These are phyloP conservation scores for Magnaporthiopsis incrustans DNA, from an alignment of 2,329 filamentous ascomycete genomes.

Conservation along the genomic window DNA sequence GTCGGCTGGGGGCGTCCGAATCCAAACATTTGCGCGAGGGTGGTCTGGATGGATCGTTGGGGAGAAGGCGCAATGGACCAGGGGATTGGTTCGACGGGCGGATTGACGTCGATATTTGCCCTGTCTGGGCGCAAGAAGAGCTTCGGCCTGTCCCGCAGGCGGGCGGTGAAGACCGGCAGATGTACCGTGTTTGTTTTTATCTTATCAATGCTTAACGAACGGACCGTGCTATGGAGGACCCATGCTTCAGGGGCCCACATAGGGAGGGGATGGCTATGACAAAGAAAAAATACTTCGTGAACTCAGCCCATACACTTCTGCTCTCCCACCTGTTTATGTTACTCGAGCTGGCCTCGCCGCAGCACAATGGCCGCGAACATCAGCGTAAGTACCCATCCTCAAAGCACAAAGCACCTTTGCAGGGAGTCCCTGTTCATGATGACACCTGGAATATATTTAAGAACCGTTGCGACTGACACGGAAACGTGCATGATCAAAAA, in stretches of 20 bases:
- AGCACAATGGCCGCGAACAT: background rate
- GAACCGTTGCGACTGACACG: slow-evolving; percentile 54
- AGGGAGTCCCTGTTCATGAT: slow-evolving; percentile 29
- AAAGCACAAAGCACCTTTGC: background rate
- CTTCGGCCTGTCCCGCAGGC: background rate
- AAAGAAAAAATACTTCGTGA: background rate
- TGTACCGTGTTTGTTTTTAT: background rate
- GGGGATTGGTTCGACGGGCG: background rate
- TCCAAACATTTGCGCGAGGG: slow-evolving; percentile 23
- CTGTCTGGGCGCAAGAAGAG: background rate
- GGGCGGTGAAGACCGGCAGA: slow-evolving; percentile 1
- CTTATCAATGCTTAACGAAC: background rate
- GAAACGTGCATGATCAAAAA: slow-evolving; percentile 43
- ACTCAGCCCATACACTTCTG: background rate
- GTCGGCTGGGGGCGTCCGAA: slow-evolving; percentile 68
- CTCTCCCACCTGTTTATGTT: background rate
- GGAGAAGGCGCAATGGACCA: background rate
- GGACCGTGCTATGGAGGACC: background rate
- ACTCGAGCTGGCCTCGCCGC: background rate
- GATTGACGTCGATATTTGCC: background rate
- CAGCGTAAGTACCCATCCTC: background rate
- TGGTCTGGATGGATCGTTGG: background rate
- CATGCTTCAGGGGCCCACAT: background rate
- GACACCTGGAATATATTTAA: slow-evolving; percentile 39
- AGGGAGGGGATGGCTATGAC: background rate